Base-by-base conservation (phyloP, 2,329 filamentous ascomycete species). In the Periconia sp. region DNA sequence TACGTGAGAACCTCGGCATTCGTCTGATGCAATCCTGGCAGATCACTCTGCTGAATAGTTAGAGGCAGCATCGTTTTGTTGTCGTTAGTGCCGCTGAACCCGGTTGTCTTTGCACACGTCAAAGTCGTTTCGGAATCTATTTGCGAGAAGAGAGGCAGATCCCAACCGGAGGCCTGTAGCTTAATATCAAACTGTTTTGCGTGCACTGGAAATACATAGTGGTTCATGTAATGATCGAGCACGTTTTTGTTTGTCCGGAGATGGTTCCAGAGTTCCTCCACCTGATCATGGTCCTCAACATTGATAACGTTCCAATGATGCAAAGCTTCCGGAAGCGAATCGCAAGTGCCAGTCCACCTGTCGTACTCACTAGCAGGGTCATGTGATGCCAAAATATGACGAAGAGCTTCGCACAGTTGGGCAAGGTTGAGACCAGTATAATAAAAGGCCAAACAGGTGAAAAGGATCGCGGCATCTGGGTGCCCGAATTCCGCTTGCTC, bases 71-170 rank as follows among this genome's bases (percentile, higher is more conserved):
- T 75, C 0, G 71, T 73, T 37, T 80, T 77, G 18, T 82, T 85
- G 62, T 91, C 88, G 43, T 89, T 90, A 0, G 88, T 91, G 0
- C 88, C 88, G 8, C 84, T 88, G 64, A 92, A 91, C 0, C 88
- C 88, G 0, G 86, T 89, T 0, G 86, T 88, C 1, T 79, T 55
- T 2, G 52, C 27, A 3, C 41, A 54, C 17, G 30, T 31, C 1
- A 52, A 62, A 23, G 66, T 45, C 23, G 76, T 76, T n/a, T n/a
- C n/a, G n/a, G n/a, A n/a, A n/a, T n/a, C n/a, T n/a, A n/a, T n/a
- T n/a, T n/a, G n/a, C n/a, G n/a, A n/a, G n/a, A n/a, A n/a, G 0
- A 85, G 64, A 0, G 85, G 84, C 1, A 90, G 74, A 58, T 90
- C 87, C 87, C 87, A 91, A 0, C 84, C 85, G 0, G 84, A 88